Evolutionary conservation across 2,329 filamentous ascomycete genomes (phyloP).

Genomic region (Colletotrichum sp.): DNA sequence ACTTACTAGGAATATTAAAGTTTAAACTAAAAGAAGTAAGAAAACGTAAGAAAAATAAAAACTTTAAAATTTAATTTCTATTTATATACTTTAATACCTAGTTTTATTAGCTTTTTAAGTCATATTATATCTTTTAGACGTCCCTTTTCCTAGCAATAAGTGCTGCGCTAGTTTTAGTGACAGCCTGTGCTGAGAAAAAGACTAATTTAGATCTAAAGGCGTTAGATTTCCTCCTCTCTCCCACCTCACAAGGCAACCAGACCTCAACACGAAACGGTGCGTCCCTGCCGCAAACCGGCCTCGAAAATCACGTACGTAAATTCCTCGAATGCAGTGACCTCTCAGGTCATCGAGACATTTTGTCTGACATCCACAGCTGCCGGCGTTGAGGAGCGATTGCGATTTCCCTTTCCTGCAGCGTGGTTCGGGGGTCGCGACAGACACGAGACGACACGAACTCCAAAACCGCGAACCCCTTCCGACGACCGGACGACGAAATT

Average conservation of each 20-base stretch:
- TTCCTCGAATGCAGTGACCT: no score
- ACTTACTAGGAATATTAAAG: no score
- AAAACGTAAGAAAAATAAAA: no score
- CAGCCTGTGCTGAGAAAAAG: background rate
- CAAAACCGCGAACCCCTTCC: background rate
- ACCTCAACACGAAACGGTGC: background rate
- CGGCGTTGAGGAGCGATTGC: background rate
- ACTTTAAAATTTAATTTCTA: accelerated
- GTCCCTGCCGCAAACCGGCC: no score
- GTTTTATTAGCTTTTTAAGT: accelerated
- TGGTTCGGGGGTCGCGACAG: background rate
- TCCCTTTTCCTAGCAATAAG: accelerated
- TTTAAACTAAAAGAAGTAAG: accelerated
- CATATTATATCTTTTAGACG: no score
- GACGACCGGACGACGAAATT: background rate
- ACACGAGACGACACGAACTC: background rate
- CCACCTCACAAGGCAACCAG: background rate
- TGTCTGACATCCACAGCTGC: background rate
- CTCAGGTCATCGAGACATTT: background rate
- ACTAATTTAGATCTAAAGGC: background rate
- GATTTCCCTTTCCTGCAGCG: background rate
- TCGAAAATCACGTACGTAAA: background rate
- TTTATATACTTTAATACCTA: no score
- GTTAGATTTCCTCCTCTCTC: background rate
- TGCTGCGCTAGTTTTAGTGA: background rate